Evolutionary conservation across 1,284 basidiomycete species (phyloP).

Genomic region (Tylopilus sp.): DNA sequence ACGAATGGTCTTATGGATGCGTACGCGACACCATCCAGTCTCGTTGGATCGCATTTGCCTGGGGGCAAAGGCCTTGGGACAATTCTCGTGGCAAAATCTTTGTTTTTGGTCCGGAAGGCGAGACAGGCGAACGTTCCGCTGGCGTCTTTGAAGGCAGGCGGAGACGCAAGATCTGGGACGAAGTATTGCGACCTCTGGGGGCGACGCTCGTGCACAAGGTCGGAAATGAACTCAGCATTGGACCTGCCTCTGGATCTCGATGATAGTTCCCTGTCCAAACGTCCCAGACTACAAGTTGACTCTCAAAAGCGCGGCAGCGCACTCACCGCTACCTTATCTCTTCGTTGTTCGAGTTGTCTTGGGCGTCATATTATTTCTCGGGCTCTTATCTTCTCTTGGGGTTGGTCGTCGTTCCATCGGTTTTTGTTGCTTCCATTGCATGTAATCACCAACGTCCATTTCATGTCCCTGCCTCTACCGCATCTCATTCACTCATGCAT

Average conservation of each 20-base stretch:
- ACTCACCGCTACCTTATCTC: not conserved
- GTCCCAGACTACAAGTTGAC: too few species aligned
- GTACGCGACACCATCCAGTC: conserved; percentile 67
- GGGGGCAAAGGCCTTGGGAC: conserved; percentile 67
- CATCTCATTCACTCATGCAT: not conserved
- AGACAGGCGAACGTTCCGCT: conserved; percentile 44
- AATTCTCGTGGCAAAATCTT: conserved; percentile 54
- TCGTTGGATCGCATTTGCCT: conserved; percentile 69
- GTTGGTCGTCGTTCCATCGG: too few species aligned
- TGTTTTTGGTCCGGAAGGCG: conserved; percentile 60
- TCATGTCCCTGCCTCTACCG: not conserved
- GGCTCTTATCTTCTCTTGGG: conserved; percentile 5
- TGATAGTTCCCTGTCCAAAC: conserved; percentile 13
- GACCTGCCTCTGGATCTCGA: conserved; percentile 40
- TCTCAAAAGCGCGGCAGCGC: conserved; percentile 17
- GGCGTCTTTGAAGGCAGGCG: conserved; percentile 44
- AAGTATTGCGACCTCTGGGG: conserved; percentile 63
- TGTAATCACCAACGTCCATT: not conserved
- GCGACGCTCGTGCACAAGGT: conserved; percentile 64
- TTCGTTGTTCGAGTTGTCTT: not conserved
- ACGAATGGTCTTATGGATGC: conserved; percentile 58
- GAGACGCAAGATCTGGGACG: conserved; percentile 52
- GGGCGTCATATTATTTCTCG: conserved; percentile 6
- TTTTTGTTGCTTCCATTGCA: too few species aligned
- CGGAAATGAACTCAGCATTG: conserved; percentile 66